These are phyloP conservation scores for Deuterostichococcus epilithicus DNA, from an alignment of 139 green algal species.

Conservation along the genomic window DNA sequence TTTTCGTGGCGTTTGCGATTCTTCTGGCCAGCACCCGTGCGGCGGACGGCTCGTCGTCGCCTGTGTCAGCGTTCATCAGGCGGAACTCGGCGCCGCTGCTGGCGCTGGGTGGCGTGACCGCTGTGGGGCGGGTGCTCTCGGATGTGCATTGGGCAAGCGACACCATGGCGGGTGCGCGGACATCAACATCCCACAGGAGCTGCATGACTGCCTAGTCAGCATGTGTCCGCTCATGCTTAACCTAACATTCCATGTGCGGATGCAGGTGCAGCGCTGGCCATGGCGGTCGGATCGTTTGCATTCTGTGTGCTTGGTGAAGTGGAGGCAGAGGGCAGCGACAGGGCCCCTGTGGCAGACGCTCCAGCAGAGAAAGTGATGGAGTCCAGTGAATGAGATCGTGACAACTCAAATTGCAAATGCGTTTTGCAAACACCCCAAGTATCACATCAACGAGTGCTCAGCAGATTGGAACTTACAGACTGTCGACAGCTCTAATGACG, in stretches of 20 bases:
- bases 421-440: too few species aligned
- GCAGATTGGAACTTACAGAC: not conserved
- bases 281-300: slow-evolving; percentile 3
- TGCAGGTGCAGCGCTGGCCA: slow-evolving; percentile 5
- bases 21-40: not conserved
- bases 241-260: not conserved
- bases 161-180: slow-evolving; percentile 13
- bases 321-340: not conserved
- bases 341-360: too few species aligned
- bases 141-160: slow-evolving; percentile 21
- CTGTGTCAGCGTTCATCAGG: not conserved
- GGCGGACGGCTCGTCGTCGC: not conserved
- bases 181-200: too few species aligned
- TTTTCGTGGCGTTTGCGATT: not conserved
- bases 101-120: not conserved
- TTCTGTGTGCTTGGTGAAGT: not conserved
- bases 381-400: too few species aligned
- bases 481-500: not conserved
- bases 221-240: not conserved
- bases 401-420: too few species aligned
- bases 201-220: too few species aligned
- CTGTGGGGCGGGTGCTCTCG: slow-evolving; percentile 4
- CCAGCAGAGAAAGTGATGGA: too few species aligned
- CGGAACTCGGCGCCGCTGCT: not conserved
- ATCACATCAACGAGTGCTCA: too few species aligned